A percentile compares a stretch with the other conserved stretches of the same genome.
phyloP scores from a whole-genome alignment of 257 asterid genomes.

The Phtheirospermum japonicum region DNA sequence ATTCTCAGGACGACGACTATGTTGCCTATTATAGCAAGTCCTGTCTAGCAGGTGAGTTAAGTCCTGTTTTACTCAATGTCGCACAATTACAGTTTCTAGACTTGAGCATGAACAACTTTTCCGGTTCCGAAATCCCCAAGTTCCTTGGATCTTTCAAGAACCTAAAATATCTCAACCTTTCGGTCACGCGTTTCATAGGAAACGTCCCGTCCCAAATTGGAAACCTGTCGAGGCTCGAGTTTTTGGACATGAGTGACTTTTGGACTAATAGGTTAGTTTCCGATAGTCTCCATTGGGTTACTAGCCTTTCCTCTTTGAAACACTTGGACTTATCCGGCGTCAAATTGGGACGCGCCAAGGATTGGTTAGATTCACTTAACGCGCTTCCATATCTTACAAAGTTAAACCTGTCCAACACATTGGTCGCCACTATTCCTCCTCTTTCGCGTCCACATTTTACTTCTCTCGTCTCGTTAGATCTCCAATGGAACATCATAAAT shows the following conservation, averaged over 20 bases:
- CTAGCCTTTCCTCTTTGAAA: constrained; percentile 17
- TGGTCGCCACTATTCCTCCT: constrained; percentile 20
- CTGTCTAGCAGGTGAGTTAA: constrained; percentile 24
- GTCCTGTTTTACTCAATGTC: constrained; percentile 26
- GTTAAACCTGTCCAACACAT: constrained; percentile 24
- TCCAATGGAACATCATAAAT: constrained; percentile 27
- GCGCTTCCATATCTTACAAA: constrained; percentile 19
- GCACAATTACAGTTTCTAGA: constrained; percentile 15
- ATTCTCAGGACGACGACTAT: constrained; percentile 15
- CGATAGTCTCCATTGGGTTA: constrained; percentile 21
- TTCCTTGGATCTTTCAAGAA: constrained; percentile 27
- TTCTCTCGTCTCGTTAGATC: constrained; percentile 27
- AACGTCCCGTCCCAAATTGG: constrained; percentile 18
- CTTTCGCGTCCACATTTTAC: constrained; percentile 17
- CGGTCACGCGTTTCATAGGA: no score
- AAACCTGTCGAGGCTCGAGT: constrained; percentile 6
- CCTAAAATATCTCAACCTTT: constrained; percentile 22
- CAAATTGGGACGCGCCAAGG: neutral
- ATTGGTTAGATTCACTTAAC: constrained; percentile 31
- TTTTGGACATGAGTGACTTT: constrained; percentile 28
- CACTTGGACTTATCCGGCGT: constrained; percentile 26
- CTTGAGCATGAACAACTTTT: constrained; percentile 31
- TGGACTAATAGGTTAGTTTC: constrained; percentile 22
- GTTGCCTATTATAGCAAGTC: constrained; percentile 19
- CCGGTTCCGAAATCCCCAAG: constrained; percentile 5